Conservation (phyloP, 1,284 basidiomycete genomes). For the Malassezia vespertilionis region DNA sequence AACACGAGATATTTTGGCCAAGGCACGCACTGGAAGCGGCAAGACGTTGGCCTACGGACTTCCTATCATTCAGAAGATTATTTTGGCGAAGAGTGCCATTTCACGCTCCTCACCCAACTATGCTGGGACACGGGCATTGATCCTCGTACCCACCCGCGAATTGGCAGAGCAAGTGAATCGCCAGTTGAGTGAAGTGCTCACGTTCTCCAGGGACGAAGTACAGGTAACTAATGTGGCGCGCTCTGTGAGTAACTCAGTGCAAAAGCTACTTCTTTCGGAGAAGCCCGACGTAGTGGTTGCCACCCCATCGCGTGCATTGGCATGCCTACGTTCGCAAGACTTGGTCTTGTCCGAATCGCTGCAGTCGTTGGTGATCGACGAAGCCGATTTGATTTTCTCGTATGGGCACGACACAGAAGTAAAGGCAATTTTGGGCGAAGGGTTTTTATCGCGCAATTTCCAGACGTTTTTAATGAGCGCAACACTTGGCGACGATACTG, state of each 20-base stretch:
- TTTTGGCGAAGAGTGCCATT: slow-evolving; percentile 59
- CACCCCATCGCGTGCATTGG: slow-evolving; percentile 74
- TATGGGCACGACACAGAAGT: slow-evolving; percentile 91
- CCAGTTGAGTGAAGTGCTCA: slow-evolving; percentile 62
- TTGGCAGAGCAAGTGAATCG: slow-evolving; percentile 76
- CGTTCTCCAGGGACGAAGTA: slow-evolving; percentile 62
- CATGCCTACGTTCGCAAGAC: slow-evolving; percentile 64
- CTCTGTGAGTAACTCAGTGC: slow-evolving; percentile 56
- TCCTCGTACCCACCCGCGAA: slow-evolving; percentile 89
- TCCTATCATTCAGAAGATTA: slow-evolving; percentile 76
- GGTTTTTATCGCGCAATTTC: slow-evolving; percentile 66
- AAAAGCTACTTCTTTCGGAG: slow-evolving; percentile 74
- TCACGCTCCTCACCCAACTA: slow-evolving; percentile 49
- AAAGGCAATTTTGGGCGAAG: slow-evolving; percentile 65
- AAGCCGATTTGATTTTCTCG: slow-evolving; percentile 91
- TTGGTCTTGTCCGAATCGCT: slow-evolving; percentile 51
- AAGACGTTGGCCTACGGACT: slow-evolving; percentile 95
- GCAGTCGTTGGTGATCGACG: slow-evolving; percentile 86
- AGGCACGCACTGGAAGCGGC: slow-evolving; percentile 86
- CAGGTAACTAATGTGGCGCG: slow-evolving; percentile 66
- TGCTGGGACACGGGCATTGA: slow-evolving; percentile 64
- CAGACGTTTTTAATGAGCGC: slow-evolving; percentile 97
- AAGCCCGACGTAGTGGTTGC: slow-evolving; percentile 82
- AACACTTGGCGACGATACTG: slow-evolving; percentile 91
- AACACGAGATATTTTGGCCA: slow-evolving; percentile 79